These are phyloP conservation scores for Scheffersomyces titani DNA, from an alignment of 1,139 yeast genomes.

Conservation along the genomic window DNA sequence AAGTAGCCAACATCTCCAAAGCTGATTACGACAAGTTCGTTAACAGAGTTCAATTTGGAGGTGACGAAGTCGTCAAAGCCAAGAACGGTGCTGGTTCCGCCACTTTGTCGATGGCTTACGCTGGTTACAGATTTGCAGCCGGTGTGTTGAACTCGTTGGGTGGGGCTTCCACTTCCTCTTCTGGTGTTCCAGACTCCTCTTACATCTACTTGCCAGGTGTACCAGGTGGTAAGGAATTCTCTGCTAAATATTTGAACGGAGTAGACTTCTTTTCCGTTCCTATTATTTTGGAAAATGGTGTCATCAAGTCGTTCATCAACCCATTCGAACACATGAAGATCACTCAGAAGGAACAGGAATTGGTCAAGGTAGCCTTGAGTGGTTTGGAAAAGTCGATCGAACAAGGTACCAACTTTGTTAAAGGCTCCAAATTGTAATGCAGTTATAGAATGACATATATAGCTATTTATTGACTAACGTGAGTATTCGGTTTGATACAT, in stretches of 20 bases:
- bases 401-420: constrained; percentile 63
- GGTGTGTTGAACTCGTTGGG: constrained; percentile 45
- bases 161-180: constrained; percentile 23
- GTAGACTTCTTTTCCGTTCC: constrained; percentile 67
- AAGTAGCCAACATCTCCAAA: constrained; percentile 30
- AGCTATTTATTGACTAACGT: neutral
- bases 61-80: constrained; percentile 79
- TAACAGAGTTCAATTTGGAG: constrained; percentile 71
- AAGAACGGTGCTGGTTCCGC: constrained; percentile 80
- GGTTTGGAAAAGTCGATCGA: constrained; percentile 58
- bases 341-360: constrained; percentile 43
- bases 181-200: constrained; percentile 52
- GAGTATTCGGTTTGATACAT: neutral
- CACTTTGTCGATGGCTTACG: constrained; percentile 76
- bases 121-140: constrained; percentile 69
- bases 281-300: constrained; percentile 53
- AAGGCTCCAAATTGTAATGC: constrained; percentile 42
- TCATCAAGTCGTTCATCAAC: constrained; percentile 42
- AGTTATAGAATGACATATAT: neutral
- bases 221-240: constrained; percentile 49
- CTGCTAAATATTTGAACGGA: constrained; percentile 32
- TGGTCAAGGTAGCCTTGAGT: constrained; percentile 52
- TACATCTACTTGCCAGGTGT: constrained; percentile 62
- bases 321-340: constrained; percentile 43
- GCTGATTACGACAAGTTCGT: constrained; percentile 46